Base-by-base conservation (phyloP, 768 basidiomycete genomes). In the Suillus cothurnatus region DNA sequence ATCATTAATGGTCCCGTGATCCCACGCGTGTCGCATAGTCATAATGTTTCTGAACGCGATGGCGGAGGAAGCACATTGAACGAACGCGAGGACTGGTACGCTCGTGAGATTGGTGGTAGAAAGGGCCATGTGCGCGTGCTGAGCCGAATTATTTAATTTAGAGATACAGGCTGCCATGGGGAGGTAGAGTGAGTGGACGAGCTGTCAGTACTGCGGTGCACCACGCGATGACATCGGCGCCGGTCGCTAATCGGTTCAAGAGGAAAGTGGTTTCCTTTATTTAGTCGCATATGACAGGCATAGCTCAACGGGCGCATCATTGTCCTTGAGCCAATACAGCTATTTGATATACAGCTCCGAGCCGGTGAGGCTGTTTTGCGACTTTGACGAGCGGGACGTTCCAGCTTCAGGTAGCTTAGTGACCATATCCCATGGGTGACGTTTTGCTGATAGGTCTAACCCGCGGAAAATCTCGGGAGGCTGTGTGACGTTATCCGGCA, bases 271-370 rank as follows among this genome's bases (percentile, higher is more conserved):
- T 4, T 49, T 15, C 36, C 32, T 36, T 39, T 12, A 78, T 85
- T 39, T 12, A 78, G 85, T 69, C 68, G 89, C 89, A 62, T 85
- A 83, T 71, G 86, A 85, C 43, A 90, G 78, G 67, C 83, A 83
- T 21, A 91, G 70, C 55, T 81, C 81, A 67, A 78, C 79, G 45
- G 89, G 70, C 28, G 74, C 68, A 0, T 62, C 68, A 67, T 87
- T 88, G 12, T 76, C 76, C 50, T 74, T 74, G 31, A 90, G 64
- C 69, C 5, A 81, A 71, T 49, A 90, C 82, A n/a, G 85, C 82
- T 3, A 80, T 78, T 61, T 88, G 62, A 90, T 77, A 65, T 80
- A 82, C 36, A 91, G 85, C 69, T 88, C n/a, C n/a, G n/a, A n/a
- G n/a, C n/a, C 84, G 3, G 77, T 73, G 63, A 90, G 81, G 58